These are phyloP conservation scores for Podospora tetraspora DNA, from an alignment of 495 filamentous ascomycete species.

Conservation along the genomic window DNA sequence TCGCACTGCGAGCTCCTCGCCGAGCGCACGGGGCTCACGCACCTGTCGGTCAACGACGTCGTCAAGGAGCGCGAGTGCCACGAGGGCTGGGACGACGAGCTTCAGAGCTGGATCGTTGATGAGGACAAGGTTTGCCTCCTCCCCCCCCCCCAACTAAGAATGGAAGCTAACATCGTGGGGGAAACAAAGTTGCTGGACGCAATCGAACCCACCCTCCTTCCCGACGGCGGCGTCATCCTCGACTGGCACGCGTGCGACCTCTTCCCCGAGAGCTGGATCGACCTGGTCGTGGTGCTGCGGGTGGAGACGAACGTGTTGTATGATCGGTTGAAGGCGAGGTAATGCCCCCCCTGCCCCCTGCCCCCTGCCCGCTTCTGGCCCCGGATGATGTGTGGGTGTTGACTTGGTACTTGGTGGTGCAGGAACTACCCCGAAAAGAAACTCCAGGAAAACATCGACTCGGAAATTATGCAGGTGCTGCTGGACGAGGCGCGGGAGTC, in stretches of 20 bases:
- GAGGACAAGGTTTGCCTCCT: slow-evolving; percentile 71
- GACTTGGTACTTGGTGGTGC: background rate
- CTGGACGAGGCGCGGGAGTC: slow-evolving; percentile 83
- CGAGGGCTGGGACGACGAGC: slow-evolving; percentile 78
- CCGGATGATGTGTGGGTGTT: background rate
- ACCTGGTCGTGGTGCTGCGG: slow-evolving; percentile 88
- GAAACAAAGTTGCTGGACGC: slow-evolving; percentile 68
- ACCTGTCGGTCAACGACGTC: slow-evolving; percentile 83
- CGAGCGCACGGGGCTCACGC: slow-evolving; percentile 56
- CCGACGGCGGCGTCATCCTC: slow-evolving; percentile 86
- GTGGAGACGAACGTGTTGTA: slow-evolving; percentile 74
- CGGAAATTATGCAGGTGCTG: slow-evolving; percentile 95
- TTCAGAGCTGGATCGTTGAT: slow-evolving; percentile 87
- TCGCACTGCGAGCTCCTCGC: slow-evolving; percentile 78
- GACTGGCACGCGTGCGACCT: slow-evolving; percentile 99
- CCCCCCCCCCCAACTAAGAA: too few relatives aligned
- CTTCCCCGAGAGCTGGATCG: slow-evolving; percentile 90
- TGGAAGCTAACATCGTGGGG: background rate
- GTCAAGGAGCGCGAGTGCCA: slow-evolving; percentile 80
- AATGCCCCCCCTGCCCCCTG: too few relatives aligned
- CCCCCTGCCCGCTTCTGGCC: too few relatives aligned
- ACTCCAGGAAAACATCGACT: slow-evolving; percentile 91
- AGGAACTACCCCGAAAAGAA: slow-evolving; percentile 80
- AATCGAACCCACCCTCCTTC: slow-evolving; percentile 68
- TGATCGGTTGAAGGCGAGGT: slow-evolving; percentile 71